Base-by-base conservation (phyloP, 306 rosid species). In the Inga oerstediana region DNA sequence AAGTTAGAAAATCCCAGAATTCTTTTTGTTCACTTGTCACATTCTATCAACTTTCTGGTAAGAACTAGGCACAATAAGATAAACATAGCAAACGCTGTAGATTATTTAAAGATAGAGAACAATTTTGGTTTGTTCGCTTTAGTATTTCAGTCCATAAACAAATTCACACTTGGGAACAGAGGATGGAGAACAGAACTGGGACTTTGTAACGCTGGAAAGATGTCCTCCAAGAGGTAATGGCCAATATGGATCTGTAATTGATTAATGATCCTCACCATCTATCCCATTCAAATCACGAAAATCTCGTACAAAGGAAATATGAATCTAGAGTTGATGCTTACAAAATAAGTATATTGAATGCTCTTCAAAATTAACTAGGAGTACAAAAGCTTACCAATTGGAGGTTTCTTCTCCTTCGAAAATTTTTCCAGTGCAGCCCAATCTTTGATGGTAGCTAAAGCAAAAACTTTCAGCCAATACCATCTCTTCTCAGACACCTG, bases 401-500 rank as follows among this genome's bases (percentile, higher is more conserved):
- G 97, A 8, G 98, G 98, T 87, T 90, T 91, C 89, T 91, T 96
- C 88, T 96, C 99, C 89, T 91, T 96, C 0, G 99, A 96, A 80
- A 93, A 92, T 75, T 93, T 96, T 82, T 96, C 98, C 78, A 96
- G 84, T 54, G 94, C 94, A 76, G 76, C 93, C 99, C 98, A 96
- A 83, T 94, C 98, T 90, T 97, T 88, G 86, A 90, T 94, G 67
- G 99, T 93, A 49, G 98, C 97, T 92, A 96, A 85, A 86, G 99
- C 97, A 89, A 96, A 96, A 79, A 91, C 97, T 88, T 96, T 96
- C 76, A 93, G 97, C 99, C 98, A 96, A 87, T 96, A 96, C 99
- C 99, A 96, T 80, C 98, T 92, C 93, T 96, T 96, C 94, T 96
- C 99, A 73, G 99, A 90, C 54, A 96, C 98, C 99, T 96, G 88